Base-by-base conservation (phyloP, 129 eudicot genomes). In the Gnaphalium uliginosum region DNA sequence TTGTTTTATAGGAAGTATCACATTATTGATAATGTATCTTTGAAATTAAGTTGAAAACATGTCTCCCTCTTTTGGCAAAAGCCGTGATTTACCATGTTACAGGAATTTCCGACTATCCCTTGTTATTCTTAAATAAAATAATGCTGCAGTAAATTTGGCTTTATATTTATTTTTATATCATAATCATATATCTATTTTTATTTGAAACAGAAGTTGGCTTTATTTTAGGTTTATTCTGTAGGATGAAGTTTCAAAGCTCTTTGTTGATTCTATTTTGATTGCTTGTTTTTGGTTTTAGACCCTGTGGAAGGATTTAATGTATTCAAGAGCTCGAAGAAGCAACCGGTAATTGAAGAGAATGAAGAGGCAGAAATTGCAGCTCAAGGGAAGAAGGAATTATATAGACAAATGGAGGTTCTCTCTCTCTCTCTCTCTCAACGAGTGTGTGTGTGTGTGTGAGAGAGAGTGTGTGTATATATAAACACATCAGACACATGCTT, bases 301-400 rank as follows among this genome's bases (percentile, higher is more conserved):
- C 78, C 87, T 18, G 98, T 90, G 8, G 89, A 90, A 82, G 96
- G 98, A 60, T 90, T 93, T 73, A 88, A 17, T 73, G 90, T 93
- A 11, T 93, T 93, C 71, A 90, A 86, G 73, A 81, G 86, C 76
- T 85, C 96, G 46, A 81, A 84, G 41, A 67, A 84, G 26, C 77
- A 78, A 30, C 80, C 67, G 32, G 75, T 81, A 57, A 30, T 80
- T 48, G 81, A 86, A 68, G 89, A 61, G 56, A 77, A 64, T 69
- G 85, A 85, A 33, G 68, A 76, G 53, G 51, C 76, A 37, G 87
- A 78, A 37, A 81, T 60, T 64, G 85, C 70, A 71, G 57, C 83
- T 70, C 78, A 84, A 72, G 83, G 78, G 39, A 89, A 81, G 89
- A 93, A 90, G 81, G 96, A 90, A 81, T 73, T 88, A 63, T 67